Evolutionary conservation across 768 basidiomycete genomes (phyloP).

Genomic region (Peribolospora kevripleyi): DNA sequence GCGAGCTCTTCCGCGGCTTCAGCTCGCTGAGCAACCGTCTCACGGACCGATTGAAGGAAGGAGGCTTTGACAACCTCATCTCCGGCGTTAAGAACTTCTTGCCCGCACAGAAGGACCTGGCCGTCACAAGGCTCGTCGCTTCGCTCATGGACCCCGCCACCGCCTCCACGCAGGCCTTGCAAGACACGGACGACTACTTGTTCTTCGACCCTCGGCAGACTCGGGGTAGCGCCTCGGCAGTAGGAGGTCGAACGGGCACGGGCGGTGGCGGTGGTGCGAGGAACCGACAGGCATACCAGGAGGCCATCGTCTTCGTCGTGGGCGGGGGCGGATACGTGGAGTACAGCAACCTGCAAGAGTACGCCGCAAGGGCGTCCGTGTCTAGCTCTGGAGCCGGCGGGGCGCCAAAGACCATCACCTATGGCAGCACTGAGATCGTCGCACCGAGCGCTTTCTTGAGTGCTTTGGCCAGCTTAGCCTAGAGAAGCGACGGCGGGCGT

Average conservation of each 20-base stretch:
- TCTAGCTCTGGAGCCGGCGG: constrained; percentile 4
- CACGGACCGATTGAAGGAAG: constrained; percentile 76
- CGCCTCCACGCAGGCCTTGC: constrained; percentile 77
- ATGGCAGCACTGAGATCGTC: constrained; percentile 86
- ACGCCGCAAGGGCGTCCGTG: constrained; percentile 39
- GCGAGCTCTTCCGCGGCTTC: constrained; percentile 62
- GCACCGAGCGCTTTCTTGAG: constrained; percentile 66
- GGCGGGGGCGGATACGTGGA: constrained; percentile 95
- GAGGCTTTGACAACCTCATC: constrained; percentile 86
- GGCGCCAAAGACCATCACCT: constrained; percentile 55
- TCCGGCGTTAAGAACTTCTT: constrained; percentile 96
- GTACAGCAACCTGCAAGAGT: constrained; percentile 86
- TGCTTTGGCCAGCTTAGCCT: constrained; percentile 30
- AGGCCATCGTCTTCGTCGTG: constrained; percentile 78
- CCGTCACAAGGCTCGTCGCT: constrained; percentile 75
- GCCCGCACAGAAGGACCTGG: constrained; percentile 76
- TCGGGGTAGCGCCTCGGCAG: constrained; percentile 25
- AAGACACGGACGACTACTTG: constrained; percentile 87
- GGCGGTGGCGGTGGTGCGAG: constrained; percentile 34
- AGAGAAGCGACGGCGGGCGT: neutral
- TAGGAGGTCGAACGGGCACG: constrained; percentile 23
- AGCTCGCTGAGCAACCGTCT: constrained; percentile 28
- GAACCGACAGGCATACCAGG: constrained; percentile 34
- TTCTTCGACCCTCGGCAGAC: constrained; percentile 77
- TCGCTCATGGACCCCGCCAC: constrained; percentile 93